Evolutionary conservation across 1,139 yeast genomes (phyloP), one percentile per base, ranked within the genome.

Genomic region (Casaregolazyma lundiana): DNA sequence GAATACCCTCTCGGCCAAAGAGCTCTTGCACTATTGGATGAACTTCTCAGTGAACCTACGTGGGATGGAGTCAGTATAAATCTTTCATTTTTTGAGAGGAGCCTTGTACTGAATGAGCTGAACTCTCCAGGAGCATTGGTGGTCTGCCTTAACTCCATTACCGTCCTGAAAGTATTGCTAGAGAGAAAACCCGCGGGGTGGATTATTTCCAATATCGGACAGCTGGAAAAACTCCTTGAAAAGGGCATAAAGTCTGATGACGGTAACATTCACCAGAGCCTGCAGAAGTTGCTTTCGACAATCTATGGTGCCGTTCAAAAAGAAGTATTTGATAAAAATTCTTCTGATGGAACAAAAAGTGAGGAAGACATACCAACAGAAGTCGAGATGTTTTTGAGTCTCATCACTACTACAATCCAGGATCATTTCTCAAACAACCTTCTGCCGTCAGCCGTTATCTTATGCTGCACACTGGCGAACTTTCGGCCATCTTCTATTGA

Each of bases 41-140:
- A 81, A 46, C 71, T 92, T 21, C 69, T 90, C 50, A 80, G 89
- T 21, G 81, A 84, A 2, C 75, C 75, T 0, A 78, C 78, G 52
- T 90, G 97, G 97, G 76, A 88, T 0, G 96, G 88, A 56, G 95
- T 88, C 8, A 77, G 82, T 8, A 89, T 92, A 7, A 87, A 88
- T 57, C 71, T 92, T 41, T 77, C 83, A 0, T 88, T 87, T 63
- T 92, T 92, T 60, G 98, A 92, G 55, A 80, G 92, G 55, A 84
- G 89, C 57, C 69, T 92, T 49, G 80, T 85, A 22, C 81, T 87
- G 16, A 81, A 86, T 49, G 97, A 90, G 54, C 71, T 88, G 50
- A 78, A 78, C 37, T 77, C 86, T 17, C 68, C 74, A 1, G 71
- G 67, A 41, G 64, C 74, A 7, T 52, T 88, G 32, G 88, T 89